A percentile compares a stretch with the other conserved stretches of the same genome.
phyloP scores from a whole-genome alignment of 1,284 basidiomycete species.

The Sanghuangporus weigelae region DNA sequence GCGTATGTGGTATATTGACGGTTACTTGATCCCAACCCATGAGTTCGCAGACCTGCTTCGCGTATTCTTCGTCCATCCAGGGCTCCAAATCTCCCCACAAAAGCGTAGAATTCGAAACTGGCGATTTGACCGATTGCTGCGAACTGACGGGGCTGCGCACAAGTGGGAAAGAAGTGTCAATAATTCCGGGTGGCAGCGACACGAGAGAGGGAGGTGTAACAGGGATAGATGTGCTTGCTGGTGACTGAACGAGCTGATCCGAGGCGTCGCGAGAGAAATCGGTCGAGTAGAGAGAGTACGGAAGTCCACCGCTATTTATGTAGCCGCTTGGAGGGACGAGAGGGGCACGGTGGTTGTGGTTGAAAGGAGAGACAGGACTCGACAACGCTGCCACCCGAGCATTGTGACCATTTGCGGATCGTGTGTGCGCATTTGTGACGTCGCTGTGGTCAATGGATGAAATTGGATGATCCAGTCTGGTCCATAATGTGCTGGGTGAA shows the following conservation, averaged over 20 bases:
- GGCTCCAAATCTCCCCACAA: slow-evolving; percentile 82
- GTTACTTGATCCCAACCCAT: slow-evolving; percentile 74
- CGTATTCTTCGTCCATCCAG: slow-evolving; percentile 92
- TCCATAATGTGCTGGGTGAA: slow-evolving; percentile 13
- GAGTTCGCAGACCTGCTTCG: slow-evolving; percentile 70
- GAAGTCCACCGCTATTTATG: background rate
- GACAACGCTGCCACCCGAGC: slow-evolving; percentile 10
- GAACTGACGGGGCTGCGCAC: background rate
- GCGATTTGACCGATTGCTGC: slow-evolving; percentile 24
- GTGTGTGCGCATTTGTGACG: slow-evolving; percentile 2
- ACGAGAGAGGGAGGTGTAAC: background rate
- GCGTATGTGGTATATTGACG: slow-evolving; percentile 66
- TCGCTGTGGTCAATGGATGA: slow-evolving; percentile 1
- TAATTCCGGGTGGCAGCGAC: slow-evolving; percentile 8
- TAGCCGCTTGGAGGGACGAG: background rate
- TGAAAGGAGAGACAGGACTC: slow-evolving; percentile 13
- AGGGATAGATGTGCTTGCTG: slow-evolving; percentile 5
- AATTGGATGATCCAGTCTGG: background rate
- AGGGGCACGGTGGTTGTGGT: slow-evolving; percentile 10
- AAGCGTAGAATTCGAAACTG: slow-evolving; percentile 47
- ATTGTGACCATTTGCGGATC: background rate
- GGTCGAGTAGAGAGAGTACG: slow-evolving; percentile 1
- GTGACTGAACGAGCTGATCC: slow-evolving; percentile 3
- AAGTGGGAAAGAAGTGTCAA: background rate
- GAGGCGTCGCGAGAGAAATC: slow-evolving; percentile 3